These are phyloP conservation scores for Podospora anserina DNA, from an alignment of 495 filamentous ascomycete species.

Conservation along the genomic window DNA sequence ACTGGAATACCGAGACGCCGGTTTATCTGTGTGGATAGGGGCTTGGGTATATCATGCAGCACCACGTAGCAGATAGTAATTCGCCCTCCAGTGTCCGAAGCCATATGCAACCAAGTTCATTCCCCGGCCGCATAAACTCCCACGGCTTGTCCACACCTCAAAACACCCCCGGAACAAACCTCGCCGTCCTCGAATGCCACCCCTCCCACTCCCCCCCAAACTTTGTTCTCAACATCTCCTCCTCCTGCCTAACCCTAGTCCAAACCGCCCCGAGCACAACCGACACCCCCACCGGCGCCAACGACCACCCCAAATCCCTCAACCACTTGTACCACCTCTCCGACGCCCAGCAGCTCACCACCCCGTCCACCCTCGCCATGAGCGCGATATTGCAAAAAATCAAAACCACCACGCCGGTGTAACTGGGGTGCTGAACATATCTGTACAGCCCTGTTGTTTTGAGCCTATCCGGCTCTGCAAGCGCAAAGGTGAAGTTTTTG, in stretches of 20 bases:
- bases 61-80: no score
- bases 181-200: slow-evolving; percentile 38
- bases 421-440: slow-evolving; percentile 51
- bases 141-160: slow-evolving; percentile 3
- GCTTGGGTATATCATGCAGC: no score
- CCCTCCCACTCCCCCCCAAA: slow-evolving; percentile 46
- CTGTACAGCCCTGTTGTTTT: slow-evolving; percentile 44
- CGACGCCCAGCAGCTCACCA: slow-evolving; percentile 36
- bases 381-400: slow-evolving; percentile 22
- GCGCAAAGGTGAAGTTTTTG: slow-evolving; percentile 47
- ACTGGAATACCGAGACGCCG: slow-evolving; percentile 3
- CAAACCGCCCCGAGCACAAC: slow-evolving; percentile 9
- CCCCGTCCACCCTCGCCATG: slow-evolving; percentile 25
- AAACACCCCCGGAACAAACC: slow-evolving; percentile 33
- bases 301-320: slow-evolving; percentile 15
- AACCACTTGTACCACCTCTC: slow-evolving; percentile 25
- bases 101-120: no score
- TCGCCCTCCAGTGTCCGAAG: no score
- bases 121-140: no score
- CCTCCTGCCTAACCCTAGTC: slow-evolving; percentile 39
- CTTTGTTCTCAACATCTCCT: slow-evolving; percentile 38
- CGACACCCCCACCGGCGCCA: slow-evolving; percentile 11
- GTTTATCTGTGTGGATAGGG: slow-evolving; percentile 6
- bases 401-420: slow-evolving; percentile 33
- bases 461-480: slow-evolving; percentile 43